Conservation (phyloP, 768 basidiomycete species). For the Trametes cubensis region DNA sequence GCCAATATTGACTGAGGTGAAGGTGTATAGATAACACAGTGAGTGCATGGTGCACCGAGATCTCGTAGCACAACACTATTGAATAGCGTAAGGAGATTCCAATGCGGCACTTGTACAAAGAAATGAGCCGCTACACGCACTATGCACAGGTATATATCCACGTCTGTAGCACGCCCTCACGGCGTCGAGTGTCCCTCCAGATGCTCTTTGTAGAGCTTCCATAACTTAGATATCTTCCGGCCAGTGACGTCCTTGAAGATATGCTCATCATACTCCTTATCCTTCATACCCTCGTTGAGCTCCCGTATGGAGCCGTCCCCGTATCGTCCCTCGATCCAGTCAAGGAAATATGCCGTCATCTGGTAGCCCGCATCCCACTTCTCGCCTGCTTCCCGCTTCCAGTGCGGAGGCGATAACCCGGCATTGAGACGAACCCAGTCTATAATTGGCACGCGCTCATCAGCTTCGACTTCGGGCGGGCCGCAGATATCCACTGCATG, state of each 20-base stretch:
- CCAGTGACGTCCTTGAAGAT: constrained; percentile 60
- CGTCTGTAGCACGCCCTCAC: neutral
- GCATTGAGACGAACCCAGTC: constrained; percentile 74
- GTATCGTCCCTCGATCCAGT: constrained; percentile 60
- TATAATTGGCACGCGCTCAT: constrained; percentile 27
- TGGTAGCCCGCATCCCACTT: constrained; percentile 81
- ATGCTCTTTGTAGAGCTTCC: constrained; percentile 55
- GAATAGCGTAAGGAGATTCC: no score
- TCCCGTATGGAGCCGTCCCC: constrained; percentile 56
- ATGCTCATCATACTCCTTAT: constrained; percentile 49
- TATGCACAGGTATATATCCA: neutral
- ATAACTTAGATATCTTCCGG: constrained; percentile 54
- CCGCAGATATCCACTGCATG: neutral
- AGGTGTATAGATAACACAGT: no score
- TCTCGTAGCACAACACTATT: no score
- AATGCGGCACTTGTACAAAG: no score
- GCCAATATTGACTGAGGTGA: no score
- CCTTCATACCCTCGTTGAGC: constrained; percentile 59
- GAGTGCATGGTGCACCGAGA: no score
- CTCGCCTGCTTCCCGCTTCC: constrained; percentile 49
- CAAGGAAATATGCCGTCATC: constrained; percentile 73
- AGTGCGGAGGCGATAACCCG: constrained; percentile 67
- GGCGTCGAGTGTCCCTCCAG: constrained; percentile 29
- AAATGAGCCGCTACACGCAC: neutral
- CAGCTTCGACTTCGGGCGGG: no score